Percentiles rank a stretch among this genome's conserved stretches.
Conservation (phyloP, 768 basidiomycete species). For the Collybia mongolica region DNA sequence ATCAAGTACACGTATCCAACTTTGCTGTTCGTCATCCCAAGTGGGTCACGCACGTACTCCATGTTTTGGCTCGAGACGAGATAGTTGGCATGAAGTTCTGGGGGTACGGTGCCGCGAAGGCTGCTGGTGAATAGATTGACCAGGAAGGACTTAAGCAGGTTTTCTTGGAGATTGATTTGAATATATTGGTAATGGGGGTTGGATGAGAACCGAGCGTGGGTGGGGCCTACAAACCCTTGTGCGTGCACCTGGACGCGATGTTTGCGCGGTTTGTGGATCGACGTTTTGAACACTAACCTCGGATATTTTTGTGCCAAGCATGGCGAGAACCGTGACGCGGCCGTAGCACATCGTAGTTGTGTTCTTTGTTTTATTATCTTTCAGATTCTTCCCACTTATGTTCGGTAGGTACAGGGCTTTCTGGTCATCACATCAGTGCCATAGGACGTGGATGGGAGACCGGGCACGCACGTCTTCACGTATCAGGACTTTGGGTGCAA, state of each 20-base stretch:
- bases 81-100: conserved; percentile 66
- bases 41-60: conserved; percentile 79
- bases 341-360: conserved; percentile 78
- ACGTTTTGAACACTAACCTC: conserved; percentile 52
- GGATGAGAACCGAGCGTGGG: conserved; percentile 47
- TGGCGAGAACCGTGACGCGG: conserved; percentile 74
- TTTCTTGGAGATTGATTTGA: conserved; percentile 94
- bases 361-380: conserved; percentile 53
- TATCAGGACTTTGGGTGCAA: conserved; percentile 86
- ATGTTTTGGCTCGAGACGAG: conserved; percentile 81
- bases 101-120: conserved; percentile 66
- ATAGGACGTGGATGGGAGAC: neutral
- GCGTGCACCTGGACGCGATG: conserved; percentile 64
- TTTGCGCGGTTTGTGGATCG: neutral
- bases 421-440: conserved; percentile 38
- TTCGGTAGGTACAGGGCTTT: conserved; percentile 92
- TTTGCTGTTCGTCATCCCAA: conserved; percentile 87
- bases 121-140: conserved; percentile 81
- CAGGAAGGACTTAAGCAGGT: conserved; percentile 87
- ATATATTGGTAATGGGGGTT: conserved; percentile 70
- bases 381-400: conserved; percentile 70
- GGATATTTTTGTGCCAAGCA: conserved; percentile 85
- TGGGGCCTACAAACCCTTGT: conserved; percentile 62
- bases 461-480: conserved; percentile 74
- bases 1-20: conserved; percentile 92